Evolutionary conservation across 148 eudicot genomes (phyloP), one percentile per base, ranked within the genome.

Genomic region (Chenopodium berlandieri): DNA sequence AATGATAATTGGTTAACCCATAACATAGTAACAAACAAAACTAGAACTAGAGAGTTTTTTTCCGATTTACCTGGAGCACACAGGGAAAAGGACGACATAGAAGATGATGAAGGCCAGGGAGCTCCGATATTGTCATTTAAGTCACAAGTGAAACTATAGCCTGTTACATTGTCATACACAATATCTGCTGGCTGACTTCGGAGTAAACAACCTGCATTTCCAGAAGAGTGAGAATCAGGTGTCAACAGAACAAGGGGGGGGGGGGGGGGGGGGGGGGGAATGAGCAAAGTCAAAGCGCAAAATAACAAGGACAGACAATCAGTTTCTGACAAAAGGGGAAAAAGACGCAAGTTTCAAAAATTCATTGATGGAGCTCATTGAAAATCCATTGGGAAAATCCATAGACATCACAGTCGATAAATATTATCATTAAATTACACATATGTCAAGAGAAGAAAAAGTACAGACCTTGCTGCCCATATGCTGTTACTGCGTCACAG

Each of bases 81-180:
- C 60, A 96, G 86, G 78, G 99, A 92, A 56, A 92, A 86, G 76
- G 99, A 92, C 80, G 99, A 84, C 80, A 90, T 72, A 32, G 98
- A 94, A 73, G 99, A 88, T 70, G 95, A 92, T 11, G 90, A 88
- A 75, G 99, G 99, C 99, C 99, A 96, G 32, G 99, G 98, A 82
- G 99, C 99, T 80, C 84, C 94, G 83, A 94, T 94, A 83, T 94
- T 87, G 86, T 96, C 98, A 83, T 86, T 91, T 85, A 96, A 91
- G 87, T 96, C 99, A 85, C 99, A 96, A 5, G 91, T 91, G 82
- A 96, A 88, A 85, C 94, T 91, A 82, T 91, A 90, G 34, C 99
- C 99, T 52, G 95, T 82, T 82, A 88, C 64, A 85, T 94, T 94
- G 86, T 96, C 98, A 77, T 78, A 92, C 34, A 87, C 90, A 73